Base-by-base conservation (phyloP, 2,329 filamentous ascomycete species). In the Neodidymelliopsis sp. region DNA sequence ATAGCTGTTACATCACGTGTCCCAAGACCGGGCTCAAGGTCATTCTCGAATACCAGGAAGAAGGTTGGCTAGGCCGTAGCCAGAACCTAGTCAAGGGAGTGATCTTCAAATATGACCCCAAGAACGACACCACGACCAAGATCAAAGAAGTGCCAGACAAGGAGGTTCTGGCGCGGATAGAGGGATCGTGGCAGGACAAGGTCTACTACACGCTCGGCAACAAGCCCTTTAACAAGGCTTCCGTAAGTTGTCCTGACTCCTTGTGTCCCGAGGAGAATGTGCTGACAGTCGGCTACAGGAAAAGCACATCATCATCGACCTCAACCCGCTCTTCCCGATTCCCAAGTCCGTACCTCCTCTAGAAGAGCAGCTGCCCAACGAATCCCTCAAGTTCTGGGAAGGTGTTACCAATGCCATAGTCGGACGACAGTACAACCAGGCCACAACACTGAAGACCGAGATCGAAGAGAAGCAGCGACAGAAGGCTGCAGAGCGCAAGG, bases 21-120 rank as follows among this genome's bases (percentile, higher is more conserved):
- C 83, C 88, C n/a, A 87, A 91, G 76, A 96, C 91, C 2, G 88
- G 87, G 68, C 84, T 96, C 59, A 97, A 97, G 77, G 89, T 87
- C 13, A 96, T 99, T 56, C 76, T 99, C 35, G 87, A 95, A 65
- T 99, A 99, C 71, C 79, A 92, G 45, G 93, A 97, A 66, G 93
- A 97, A 63, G 91, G 92, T 38, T 99, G 94, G 92, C 81, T 97
- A 22, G 90, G 92, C 35, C 90, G 90, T 59, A 84, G 90, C 15
- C 93, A 95, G 62, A 96, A 97, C 74, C 91, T 88, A 68, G 88
- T 99, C 25, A 86, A 95, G 53, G 94, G 94, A 13, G 85, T 97
- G 44, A 82, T 97, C 45, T 99, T 96, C 81, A 87, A 83, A 38
- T 96, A 96, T 62, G 89, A 96, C 65, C 89, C 91, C 0, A 84